Evolutionary conservation across 2,329 filamentous ascomycete genomes (phyloP), one percentile per base, ranked within the genome.

Genomic region (Penicillium sp.): DNA sequence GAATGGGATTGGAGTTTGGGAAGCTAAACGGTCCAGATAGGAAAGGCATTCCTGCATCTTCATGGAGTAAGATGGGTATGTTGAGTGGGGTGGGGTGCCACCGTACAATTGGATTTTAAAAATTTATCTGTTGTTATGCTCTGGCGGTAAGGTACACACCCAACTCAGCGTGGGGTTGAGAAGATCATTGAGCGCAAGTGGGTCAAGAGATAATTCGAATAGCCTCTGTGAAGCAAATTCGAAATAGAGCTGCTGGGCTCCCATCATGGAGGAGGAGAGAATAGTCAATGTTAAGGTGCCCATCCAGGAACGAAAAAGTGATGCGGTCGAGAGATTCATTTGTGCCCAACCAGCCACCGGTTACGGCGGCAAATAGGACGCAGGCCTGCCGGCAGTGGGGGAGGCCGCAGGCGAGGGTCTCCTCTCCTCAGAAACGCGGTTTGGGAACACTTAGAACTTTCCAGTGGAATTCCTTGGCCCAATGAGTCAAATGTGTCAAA

Each of bases 31-130:
- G 60, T 64, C 67, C 60, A 66, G 65, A 66, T 63, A 67, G 68
- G 66, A 61, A 71, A 69, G 57, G 64, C 60, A 61, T 55, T 57
- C 48, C 60, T 65, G 67, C 63, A 69, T 56, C 53, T 61, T 19
- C 59, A 68, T 64, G 61, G 67, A 68, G 65, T 60, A 66, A 56
- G 11, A 66, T 66, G 67, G 68, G 67, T 65, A 65, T 66, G 57
- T 60, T 62, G 60, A 64, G 66, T 68, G 71, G 72, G 69, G 68
- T 19, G 26, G 67, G 64, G 66, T 71, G 69, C 71, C 70, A 73
- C 67, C 62, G 53, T 58, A 66, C 57, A 55, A 59, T 57, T 63
- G 63, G 46, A 42, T 52, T 52, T 55, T 55, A 26, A 40, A 60
- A 64, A 60, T 58, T 59, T 59, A 53, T 62, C 61, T 62, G 38